Percentiles rank a stretch among this genome's conserved stretches.
Conservation (phyloP, 169 alveolate genomes). For the Theileria parva region DNA sequence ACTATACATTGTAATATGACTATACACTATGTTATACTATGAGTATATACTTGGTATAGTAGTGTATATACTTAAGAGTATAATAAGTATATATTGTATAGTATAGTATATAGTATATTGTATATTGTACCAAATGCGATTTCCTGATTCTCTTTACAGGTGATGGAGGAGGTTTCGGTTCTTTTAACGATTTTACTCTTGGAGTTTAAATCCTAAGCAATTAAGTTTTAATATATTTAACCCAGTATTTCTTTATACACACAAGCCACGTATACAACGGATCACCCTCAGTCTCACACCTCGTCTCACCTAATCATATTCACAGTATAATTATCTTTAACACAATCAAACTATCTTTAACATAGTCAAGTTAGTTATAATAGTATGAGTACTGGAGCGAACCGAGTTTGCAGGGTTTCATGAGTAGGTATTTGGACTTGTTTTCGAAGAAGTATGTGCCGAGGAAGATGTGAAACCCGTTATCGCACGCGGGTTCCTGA, state of each 20-base stretch:
- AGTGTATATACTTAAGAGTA: no score
- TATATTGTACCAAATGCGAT: neutral
- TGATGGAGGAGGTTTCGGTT: neutral
- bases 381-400: no score
- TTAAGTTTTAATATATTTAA: neutral
- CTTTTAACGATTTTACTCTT: constrained; percentile 1
- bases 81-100: no score
- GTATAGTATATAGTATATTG: neutral
- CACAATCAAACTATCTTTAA: no score
- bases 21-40: neutral
- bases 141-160: neutral
- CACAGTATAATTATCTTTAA: no score
- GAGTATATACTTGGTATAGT: neutral
- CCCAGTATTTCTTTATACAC: constrained; percentile 9
- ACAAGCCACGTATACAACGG: neutral
- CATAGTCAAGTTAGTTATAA: no score
- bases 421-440: neutral
- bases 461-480: neutral
- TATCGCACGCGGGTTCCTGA: constrained; percentile 1
- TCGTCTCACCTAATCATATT: neutral
- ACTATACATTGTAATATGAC: neutral
- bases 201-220: neutral
- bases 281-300: constrained; percentile 3
- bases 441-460: neutral
- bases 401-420: constrained; percentile 20